Conservation (phyloP, 192 early-diverging fungal species). For the Ambispora gerdemannii region DNA sequence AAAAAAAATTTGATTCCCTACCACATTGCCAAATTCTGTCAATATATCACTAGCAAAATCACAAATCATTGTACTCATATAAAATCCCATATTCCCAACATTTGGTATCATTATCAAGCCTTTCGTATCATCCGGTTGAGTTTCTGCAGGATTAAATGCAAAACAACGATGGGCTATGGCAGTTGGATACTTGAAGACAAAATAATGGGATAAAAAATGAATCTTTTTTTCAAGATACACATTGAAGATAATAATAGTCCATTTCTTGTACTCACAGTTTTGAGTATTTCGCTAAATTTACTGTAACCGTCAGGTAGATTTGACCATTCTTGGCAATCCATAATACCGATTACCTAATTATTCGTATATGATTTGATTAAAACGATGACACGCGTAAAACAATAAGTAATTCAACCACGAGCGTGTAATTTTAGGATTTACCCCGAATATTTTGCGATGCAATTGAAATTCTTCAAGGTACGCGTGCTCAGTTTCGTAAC, state of each 20-base stretch:
- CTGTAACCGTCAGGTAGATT: constrained; percentile 58
- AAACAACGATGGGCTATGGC: constrained; percentile 70
- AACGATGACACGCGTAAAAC: too few species aligned
- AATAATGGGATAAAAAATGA: not conserved
- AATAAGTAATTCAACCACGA: not conserved
- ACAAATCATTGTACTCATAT: constrained; percentile 73
- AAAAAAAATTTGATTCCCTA: constrained; percentile 31
- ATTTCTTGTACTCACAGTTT: constrained; percentile 48
- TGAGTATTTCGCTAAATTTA: constrained; percentile 56
- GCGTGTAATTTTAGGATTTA: constrained; percentile 32
- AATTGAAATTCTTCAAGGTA: constrained; percentile 74
- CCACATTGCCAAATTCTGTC: constrained; percentile 61
- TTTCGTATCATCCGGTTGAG: constrained; percentile 68
- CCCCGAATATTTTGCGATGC: constrained; percentile 70
- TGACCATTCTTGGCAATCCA: constrained; percentile 71
- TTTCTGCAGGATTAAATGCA: constrained; percentile 77
- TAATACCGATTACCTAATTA: constrained; percentile 78
- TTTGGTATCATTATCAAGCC: constrained; percentile 78
- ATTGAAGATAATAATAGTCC: not conserved
- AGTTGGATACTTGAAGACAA: constrained; percentile 57
- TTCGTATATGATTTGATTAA: too few species aligned
- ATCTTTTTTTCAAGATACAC: not conserved
- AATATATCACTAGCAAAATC: constrained; percentile 75
- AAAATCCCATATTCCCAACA: constrained; percentile 73
- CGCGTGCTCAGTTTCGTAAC: constrained; percentile 64